Conservation (phyloP, 352 stramenopile species). For the Pythium rhizo-oryzae region DNA sequence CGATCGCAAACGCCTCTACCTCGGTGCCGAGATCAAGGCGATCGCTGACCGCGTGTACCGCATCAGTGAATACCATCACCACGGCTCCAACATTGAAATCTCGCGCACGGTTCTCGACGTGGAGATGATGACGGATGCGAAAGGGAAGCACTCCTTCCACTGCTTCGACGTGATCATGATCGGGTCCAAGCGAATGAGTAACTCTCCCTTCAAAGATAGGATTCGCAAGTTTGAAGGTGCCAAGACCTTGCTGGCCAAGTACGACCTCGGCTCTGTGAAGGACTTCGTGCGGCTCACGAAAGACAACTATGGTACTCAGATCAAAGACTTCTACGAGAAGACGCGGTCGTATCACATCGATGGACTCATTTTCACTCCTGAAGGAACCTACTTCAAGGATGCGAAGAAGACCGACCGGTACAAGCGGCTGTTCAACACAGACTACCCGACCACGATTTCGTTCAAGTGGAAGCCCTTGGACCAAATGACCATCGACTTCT, state of each 20-base stretch:
- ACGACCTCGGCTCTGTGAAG: background rate
- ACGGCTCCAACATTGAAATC: too few species aligned
- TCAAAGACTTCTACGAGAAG: background rate
- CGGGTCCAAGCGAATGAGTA: background rate
- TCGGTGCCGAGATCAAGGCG: conserved; percentile 1
- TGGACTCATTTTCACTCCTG: conserved; percentile 2
- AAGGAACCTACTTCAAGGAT: background rate
- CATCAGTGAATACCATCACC: too few species aligned
- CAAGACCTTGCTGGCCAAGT: background rate
- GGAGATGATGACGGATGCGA: background rate
- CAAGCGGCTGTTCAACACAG: background rate
- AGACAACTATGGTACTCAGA: background rate
- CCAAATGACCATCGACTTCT: conserved; percentile 4
- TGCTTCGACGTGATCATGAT: conserved; percentile 9
- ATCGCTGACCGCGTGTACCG: background rate
- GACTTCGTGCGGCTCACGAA: background rate
- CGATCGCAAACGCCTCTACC: background rate
- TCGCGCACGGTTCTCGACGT: background rate
- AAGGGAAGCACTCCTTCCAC: background rate
- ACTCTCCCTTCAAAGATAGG: background rate
- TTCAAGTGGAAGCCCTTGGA: conserved; percentile 7
- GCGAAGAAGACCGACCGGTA: background rate
- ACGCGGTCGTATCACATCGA: background rate
- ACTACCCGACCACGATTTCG: background rate
- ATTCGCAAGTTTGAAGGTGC: background rate